Evolutionary conservation across 306 rosid species (phyloP).

Genomic region (Mimosa bimucronata): DNA sequence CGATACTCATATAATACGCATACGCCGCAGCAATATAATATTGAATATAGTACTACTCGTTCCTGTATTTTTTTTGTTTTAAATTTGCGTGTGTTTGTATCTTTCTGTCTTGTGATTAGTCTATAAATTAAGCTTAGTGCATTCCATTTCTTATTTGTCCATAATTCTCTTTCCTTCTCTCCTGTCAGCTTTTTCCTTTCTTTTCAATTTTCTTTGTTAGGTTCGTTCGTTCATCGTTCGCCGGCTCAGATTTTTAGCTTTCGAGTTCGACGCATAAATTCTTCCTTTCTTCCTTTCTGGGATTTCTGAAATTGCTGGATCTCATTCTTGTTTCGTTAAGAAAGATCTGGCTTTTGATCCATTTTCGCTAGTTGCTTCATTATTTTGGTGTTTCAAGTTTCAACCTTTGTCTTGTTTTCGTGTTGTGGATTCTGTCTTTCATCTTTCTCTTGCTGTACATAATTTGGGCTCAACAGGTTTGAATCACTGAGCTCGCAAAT

Average conservation of each 20-base stretch:
- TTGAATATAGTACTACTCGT: too few relatives aligned
- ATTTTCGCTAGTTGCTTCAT: constrained; percentile 28
- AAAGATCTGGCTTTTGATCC: too few relatives aligned
- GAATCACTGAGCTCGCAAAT: constrained; percentile 11
- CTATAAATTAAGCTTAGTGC: constrained; percentile 43
- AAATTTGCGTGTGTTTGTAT: constrained; percentile 36
- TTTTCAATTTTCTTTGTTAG: background rate
- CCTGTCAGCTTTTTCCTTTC: background rate
- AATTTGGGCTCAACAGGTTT: constrained; percentile 33
- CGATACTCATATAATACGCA: too few relatives aligned
- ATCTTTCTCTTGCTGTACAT: constrained; percentile 14
- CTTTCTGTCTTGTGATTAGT: background rate
- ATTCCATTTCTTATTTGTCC: background rate
- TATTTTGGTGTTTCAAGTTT: constrained; percentile 7
- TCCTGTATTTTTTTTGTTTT: background rate
- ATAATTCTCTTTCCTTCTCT: background rate
- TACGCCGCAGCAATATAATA: too few relatives aligned
- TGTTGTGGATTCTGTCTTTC: constrained; percentile 36
- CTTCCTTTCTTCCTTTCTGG: background rate
- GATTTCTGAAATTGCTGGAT: constrained; percentile 26
- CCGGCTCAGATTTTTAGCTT: background rate
- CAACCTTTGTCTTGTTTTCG: constrained; percentile 27
- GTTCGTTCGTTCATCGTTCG: background rate
- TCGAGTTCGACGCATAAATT: constrained; percentile 15
- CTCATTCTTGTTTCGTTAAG: background rate